Conservation (phyloP, 164 flowering plant genomes). For the Amborella trichopoda region DNA sequence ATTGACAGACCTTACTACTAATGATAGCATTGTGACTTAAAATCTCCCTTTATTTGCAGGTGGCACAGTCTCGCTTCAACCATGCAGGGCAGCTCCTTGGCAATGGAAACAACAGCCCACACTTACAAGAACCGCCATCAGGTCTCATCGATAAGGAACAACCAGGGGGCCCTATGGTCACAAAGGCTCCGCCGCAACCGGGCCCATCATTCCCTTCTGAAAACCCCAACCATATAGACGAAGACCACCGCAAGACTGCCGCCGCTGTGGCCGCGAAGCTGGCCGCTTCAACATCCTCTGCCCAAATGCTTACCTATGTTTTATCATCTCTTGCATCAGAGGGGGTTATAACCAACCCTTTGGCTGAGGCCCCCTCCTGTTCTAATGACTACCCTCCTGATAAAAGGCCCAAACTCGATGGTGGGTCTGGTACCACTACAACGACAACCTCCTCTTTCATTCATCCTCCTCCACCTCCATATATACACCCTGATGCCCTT, state of each 20-base stretch:
- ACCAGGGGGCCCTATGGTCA: no score
- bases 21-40: neutral
- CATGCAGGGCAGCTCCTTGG: constrained; percentile 32
- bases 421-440: no score
- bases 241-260: constrained; percentile 63
- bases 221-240: constrained; percentile 31
- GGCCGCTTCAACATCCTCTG: constrained; percentile 85
- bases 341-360: constrained; percentile 41
- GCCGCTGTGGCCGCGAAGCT: constrained; percentile 91
- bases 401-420: constrained; percentile 61
- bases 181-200: no score
- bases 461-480: constrained; percentile 32
- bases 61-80: constrained; percentile 45
- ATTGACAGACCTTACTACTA: no score
- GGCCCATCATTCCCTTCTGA: no score
- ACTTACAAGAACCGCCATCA: no score
- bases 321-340: constrained; percentile 85
- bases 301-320: constrained; percentile 86
- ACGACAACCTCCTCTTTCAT: constrained; percentile 20
- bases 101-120: no score
- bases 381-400: constrained; percentile 39
- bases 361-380: constrained; percentile 27
- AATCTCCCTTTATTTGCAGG: constrained; percentile 24
- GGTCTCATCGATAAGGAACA: no score
- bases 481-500: constrained; percentile 27